These are phyloP conservation scores for Cutaneotrichosporon mucoides DNA, from an alignment of 1,284 basidiomycete genomes.

Conservation along the genomic window DNA sequence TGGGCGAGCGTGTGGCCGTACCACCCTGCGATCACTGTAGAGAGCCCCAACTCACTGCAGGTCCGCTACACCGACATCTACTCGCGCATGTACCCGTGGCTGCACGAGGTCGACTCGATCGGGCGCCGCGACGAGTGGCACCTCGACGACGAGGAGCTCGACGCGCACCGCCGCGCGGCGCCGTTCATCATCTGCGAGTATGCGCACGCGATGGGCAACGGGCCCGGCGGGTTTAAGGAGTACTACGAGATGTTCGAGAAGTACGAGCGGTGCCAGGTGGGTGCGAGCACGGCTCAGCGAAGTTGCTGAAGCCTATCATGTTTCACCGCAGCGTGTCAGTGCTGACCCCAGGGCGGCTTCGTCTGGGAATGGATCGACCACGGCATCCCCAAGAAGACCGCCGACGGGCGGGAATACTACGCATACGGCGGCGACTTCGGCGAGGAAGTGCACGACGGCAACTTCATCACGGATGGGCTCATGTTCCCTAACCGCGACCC, in stretches of 20 bases:
- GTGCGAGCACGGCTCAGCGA: background rate
- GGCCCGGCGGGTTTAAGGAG: slow-evolving; percentile 25
- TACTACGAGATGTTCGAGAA: slow-evolving; percentile 26
- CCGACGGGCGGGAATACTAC: slow-evolving; percentile 17
- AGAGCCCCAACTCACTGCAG: background rate
- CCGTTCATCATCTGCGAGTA: slow-evolving; percentile 29
- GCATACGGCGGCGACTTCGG: slow-evolving; percentile 31
- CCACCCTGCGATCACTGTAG: too few species aligned
- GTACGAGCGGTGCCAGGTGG: slow-evolving; percentile 17
- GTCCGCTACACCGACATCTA: slow-evolving; percentile 21
- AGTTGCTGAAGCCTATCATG: background rate
- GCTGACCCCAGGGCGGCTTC: slow-evolving; percentile 20
- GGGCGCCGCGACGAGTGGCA: slow-evolving; percentile 10
- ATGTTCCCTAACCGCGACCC: slow-evolving; percentile 27
- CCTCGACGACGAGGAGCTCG: slow-evolving; percentile 8
- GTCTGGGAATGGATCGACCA: slow-evolving; percentile 35
- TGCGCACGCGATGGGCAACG: slow-evolving; percentile 31
- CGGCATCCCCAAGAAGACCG: slow-evolving; percentile 12
- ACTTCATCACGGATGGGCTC: slow-evolving; percentile 27
- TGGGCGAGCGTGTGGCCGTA: too few species aligned
- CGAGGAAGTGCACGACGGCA: slow-evolving; percentile 24
- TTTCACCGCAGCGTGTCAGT: too few species aligned
- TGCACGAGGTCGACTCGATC: slow-evolving; percentile 17
- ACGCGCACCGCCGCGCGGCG: slow-evolving; percentile 7
- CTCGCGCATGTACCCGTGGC: slow-evolving; percentile 24